These are phyloP conservation scores for Agrocybe pediades DNA, from an alignment of 768 basidiomycete genomes.

Conservation along the genomic window DNA sequence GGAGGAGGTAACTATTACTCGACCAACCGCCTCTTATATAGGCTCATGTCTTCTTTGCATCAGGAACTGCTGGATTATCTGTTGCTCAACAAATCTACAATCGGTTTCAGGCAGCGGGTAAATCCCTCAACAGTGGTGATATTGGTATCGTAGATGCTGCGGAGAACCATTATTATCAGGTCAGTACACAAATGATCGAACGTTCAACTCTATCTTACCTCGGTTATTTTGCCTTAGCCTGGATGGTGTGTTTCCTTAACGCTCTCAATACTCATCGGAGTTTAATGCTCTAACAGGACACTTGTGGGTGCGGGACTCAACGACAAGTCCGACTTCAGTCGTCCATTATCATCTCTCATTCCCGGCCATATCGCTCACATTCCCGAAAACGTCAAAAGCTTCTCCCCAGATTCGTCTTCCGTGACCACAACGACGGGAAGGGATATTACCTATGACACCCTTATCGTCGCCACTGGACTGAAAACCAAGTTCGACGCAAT, in stretches of 20 bases:
- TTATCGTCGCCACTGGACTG: slow-evolving; percentile 89
- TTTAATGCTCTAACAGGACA: slow-evolving; percentile 56
- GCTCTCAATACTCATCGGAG: background rate
- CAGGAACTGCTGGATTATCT: slow-evolving; percentile 81
- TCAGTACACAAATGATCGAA: slow-evolving; percentile 25
- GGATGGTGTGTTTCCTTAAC: slow-evolving; percentile 70
- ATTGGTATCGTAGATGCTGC: slow-evolving; percentile 86
- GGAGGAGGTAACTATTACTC: slow-evolving; percentile 67
- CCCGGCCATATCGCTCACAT: slow-evolving; percentile 74
- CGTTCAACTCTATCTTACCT: background rate
- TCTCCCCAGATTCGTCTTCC: slow-evolving; percentile 75
- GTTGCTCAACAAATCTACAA: slow-evolving; percentile 89
- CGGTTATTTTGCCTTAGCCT: slow-evolving; percentile 48
- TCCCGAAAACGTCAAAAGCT: slow-evolving; percentile 67
- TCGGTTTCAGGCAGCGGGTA: slow-evolving; percentile 71
- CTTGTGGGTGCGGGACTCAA: slow-evolving; percentile 89
- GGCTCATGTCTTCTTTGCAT: slow-evolving; percentile 7
- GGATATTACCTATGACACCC: slow-evolving; percentile 74
- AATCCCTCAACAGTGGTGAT: slow-evolving; percentile 69
- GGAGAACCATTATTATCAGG: slow-evolving; percentile 85
- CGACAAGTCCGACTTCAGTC: slow-evolving; percentile 67
- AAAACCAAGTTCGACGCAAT: slow-evolving; percentile 85
- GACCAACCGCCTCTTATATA: background rate
- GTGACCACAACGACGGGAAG: slow-evolving; percentile 74
- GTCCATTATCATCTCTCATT: slow-evolving; percentile 68